Conservation (phyloP, 129 eudicot genomes). For the Pittosporum tobira region DNA sequence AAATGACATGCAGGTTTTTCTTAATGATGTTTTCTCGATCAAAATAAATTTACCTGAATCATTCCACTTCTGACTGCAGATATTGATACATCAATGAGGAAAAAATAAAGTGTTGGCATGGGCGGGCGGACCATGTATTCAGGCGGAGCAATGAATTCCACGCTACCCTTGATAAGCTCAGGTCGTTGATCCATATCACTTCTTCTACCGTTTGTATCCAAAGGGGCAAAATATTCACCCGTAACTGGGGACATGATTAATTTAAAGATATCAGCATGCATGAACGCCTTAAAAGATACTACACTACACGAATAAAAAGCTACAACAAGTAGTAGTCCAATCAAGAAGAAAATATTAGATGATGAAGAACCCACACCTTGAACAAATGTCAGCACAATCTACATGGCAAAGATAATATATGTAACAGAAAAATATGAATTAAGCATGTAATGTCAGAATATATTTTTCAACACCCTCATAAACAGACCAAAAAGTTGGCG, state of each 20-base stretch:
- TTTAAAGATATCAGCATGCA: conserved; percentile 17
- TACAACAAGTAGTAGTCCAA: neutral
- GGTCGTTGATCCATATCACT: conserved; percentile 84
- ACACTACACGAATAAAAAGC: conserved; percentile 1
- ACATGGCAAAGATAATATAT: conserved; percentile 4
- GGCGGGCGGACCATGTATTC: conserved; percentile 99
- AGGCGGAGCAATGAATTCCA: conserved; percentile 95
- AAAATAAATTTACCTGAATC: conserved; percentile 96
- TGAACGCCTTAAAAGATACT: conserved; percentile 5
- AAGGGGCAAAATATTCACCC: conserved; percentile 71
- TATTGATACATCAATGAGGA: conserved; percentile 81
- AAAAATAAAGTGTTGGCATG: conserved; percentile 88
- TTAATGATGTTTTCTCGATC: neutral
- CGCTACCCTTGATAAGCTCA: conserved; percentile 89
- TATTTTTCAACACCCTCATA: neutral
- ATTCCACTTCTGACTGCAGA: conserved; percentile 92
- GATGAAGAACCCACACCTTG: no score
- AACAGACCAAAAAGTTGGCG: neutral
- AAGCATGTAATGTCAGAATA: neutral
- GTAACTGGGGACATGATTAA: conserved; percentile 50
- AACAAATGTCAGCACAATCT: neutral
- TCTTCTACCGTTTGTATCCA: conserved; percentile 83
- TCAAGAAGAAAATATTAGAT: no score
- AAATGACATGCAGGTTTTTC: neutral
- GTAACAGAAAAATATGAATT: neutral